Evolutionary conservation across 2,329 filamentous ascomycete genomes (phyloP).

Genomic region (Talaromyces albobiverticillius): DNA sequence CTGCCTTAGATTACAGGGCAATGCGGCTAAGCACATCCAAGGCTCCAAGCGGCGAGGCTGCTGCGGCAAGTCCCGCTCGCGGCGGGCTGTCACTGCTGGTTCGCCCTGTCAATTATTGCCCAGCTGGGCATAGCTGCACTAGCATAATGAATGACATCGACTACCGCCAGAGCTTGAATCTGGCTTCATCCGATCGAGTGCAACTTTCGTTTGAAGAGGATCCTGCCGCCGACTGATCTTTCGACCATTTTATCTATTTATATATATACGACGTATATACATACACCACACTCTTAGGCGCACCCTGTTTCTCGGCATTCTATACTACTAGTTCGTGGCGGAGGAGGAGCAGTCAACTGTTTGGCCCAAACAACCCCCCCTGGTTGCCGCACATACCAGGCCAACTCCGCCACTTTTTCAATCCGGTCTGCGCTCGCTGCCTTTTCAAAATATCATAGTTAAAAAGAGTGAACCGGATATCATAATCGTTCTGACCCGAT

Average conservation of each 20-base stretch:
- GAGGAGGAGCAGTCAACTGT: too few relatives aligned
- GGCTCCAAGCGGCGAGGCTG: too few relatives aligned
- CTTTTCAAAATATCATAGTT: too few relatives aligned
- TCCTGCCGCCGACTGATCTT: neutral
- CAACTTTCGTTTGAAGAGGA: neutral
- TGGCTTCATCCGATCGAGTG: neutral
- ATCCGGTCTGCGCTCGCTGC: too few relatives aligned
- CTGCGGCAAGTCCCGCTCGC: conserved; percentile 3
- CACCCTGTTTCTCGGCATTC: neutral
- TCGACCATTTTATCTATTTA: neutral
- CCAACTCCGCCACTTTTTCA: neutral
- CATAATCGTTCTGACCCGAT: neutral
- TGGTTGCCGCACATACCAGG: conserved; percentile 8
- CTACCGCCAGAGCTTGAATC: neutral
- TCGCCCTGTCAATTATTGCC: too few relatives aligned
- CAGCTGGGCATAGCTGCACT: too few relatives aligned
- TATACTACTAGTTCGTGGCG: neutral
- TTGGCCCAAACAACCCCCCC: neutral
- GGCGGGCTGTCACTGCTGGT: neutral
- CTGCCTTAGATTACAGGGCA: too few relatives aligned
- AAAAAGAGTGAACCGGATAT: too few relatives aligned
- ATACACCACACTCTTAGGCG: neutral
- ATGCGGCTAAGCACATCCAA: too few relatives aligned
- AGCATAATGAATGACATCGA: conserved; percentile 1
- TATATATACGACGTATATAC: neutral